Conservation (phyloP, 179 eudicot genomes). For the Amaranthus tricolor region DNA sequence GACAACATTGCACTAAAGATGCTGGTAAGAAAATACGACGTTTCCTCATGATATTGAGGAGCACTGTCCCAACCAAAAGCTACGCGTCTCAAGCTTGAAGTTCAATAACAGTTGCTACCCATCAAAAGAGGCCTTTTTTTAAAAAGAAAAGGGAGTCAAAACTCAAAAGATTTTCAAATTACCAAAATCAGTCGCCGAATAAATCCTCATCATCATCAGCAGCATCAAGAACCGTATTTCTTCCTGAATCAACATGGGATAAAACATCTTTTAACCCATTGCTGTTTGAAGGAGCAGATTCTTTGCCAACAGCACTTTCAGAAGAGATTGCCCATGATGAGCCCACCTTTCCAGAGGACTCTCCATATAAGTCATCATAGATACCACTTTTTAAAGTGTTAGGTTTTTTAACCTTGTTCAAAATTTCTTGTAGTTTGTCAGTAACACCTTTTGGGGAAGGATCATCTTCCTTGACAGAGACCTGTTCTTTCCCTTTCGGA, state of each 20-base stretch:
- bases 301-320: conserved; percentile 29
- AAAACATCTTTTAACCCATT: conserved; percentile 24
- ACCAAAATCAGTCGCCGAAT: conserved; percentile 53
- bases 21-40: conserved; percentile 6
- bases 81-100: background rate
- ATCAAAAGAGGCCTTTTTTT: conserved; percentile 1
- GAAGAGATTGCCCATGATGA: conserved; percentile 86
- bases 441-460: conserved; percentile 67
- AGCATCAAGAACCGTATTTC: conserved; percentile 23
- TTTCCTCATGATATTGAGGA: background rate
- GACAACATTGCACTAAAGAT: background rate
- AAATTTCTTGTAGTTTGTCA: conserved; percentile 66
- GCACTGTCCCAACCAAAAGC: background rate
- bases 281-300: conserved; percentile 34
- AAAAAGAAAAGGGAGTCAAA: conserved; percentile 16
- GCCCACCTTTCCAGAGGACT: conserved; percentile 66
- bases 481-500: conserved; percentile 70
- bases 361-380: conserved; percentile 90
- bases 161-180: conserved; percentile 1
- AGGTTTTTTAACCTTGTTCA: conserved; percentile 76
- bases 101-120: conserved; percentile 8
- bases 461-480: conserved; percentile 52
- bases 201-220: conserved; percentile 62
- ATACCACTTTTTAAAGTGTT: conserved; percentile 58
- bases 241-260: conserved; percentile 29